Evolutionary conservation across 768 basidiomycete genomes (phyloP), one percentile per base, ranked within the genome.

Genomic region (Tulasnella sp.): DNA sequence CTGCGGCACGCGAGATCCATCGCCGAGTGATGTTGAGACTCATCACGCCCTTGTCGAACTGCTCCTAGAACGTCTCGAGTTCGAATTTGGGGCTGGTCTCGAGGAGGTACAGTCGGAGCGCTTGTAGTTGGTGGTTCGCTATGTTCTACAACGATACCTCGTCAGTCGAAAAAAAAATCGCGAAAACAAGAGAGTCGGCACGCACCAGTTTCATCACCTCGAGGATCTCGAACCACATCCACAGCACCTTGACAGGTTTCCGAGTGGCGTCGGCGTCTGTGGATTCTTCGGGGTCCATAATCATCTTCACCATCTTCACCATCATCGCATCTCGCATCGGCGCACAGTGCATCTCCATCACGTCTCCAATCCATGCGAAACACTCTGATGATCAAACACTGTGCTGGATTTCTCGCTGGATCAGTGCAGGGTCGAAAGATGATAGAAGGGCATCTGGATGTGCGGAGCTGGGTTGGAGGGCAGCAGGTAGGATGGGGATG

Each of bases 181-280:
- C 60, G 43, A 37, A 25, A 25, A 27, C n/a, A n/a, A n/a, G 56
- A 21, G 23, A 37, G 62, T 54, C 45, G 43, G 46, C 39, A 78
- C 86, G 66, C 66, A 87, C 91, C 65, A 96, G 75, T 75, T 93
- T 93, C 92, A 96, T 94, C 59, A 93, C 77, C 71, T 94, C 92
- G 35, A 93, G 73, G 61, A 94, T 82, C 66, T 93, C 90, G 67
- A 92, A 79, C 71, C 88, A 89, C 76, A 83, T 75, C 59, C 84
- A 74, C 58, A 92, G 75, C 7, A 87, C 86, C 57, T 72, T 75
- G 45, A 89, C 79, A 7, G 84, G 82, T 61, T 83, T 80, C 53
- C 74, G 71, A 57, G 77, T 79, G 62, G 70, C 76, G 14, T 79
- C 80, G 25, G 69, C 69, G 40, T 74, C 77, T 43, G n/a, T n/a